phyloP scores from a whole-genome alignment of 1,284 basidiomycete genomes.

The Cryptococcus amylolentus region DNA sequence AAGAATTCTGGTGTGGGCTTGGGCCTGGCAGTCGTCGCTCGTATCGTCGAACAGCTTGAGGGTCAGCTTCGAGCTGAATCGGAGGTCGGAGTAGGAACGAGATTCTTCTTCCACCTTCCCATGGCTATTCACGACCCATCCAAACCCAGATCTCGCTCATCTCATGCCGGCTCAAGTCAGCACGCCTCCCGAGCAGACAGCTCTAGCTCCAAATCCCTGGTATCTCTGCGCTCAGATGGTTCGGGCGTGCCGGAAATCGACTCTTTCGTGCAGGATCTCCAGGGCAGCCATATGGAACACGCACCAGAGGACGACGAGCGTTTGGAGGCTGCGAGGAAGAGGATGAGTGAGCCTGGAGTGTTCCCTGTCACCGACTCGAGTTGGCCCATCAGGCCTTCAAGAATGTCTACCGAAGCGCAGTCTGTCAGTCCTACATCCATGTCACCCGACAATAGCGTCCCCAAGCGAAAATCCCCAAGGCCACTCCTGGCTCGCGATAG shows the following conservation, averaged over 20 bases:
- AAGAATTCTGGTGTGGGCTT: slow-evolving; percentile 53
- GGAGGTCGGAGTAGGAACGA: slow-evolving; percentile 63
- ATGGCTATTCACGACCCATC: slow-evolving; percentile 26
- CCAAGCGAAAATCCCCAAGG: background rate
- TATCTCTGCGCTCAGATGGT: slow-evolving; percentile 12
- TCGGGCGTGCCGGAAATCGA: slow-evolving; percentile 55
- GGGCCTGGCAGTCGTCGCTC: slow-evolving; percentile 73
- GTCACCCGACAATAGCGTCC: background rate
- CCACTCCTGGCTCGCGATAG: too few relatives aligned
- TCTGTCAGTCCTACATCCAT: too few relatives aligned
- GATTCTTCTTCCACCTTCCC: slow-evolving; percentile 54
- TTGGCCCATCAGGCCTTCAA: slow-evolving; percentile 47
- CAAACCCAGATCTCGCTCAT: background rate
- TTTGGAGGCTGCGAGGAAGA: slow-evolving; percentile 28
- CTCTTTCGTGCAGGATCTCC: slow-evolving; percentile 63
- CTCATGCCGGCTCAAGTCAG: background rate
- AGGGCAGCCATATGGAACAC: slow-evolving; percentile 37
- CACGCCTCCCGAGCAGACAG: slow-evolving; percentile 6
- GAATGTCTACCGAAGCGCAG: slow-evolving; percentile 22
- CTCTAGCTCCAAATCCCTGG: slow-evolving; percentile 15
- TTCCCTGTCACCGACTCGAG: slow-evolving; percentile 48
- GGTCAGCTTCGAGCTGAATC: slow-evolving; percentile 79
- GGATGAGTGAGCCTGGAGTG: slow-evolving; percentile 40
- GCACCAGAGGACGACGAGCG: slow-evolving; percentile 49
- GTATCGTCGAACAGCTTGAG: slow-evolving; percentile 75